Percentiles rank a stretch among this genome's conserved stretches.
Evolutionary conservation across 2,329 filamentous ascomycete genomes (phyloP).

Genomic region (Fusarium aywerte): DNA sequence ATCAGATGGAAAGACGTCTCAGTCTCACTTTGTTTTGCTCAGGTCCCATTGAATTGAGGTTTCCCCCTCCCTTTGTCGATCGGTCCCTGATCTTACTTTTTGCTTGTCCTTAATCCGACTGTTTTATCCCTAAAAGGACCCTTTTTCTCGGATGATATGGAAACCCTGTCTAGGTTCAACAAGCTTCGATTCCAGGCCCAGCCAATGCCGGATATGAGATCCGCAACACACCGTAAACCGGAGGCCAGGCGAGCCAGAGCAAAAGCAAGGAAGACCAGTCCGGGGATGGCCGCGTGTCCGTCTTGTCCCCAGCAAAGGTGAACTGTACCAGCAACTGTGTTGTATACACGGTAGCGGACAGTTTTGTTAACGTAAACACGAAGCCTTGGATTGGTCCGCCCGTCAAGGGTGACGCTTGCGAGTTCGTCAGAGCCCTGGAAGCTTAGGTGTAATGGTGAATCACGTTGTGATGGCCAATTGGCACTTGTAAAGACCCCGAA

Average conservation of each 20-base stretch:
- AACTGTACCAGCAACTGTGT: constrained; percentile 3
- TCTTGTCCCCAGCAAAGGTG: constrained; percentile 34
- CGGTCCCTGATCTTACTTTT: constrained; percentile 13
- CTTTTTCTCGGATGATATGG: constrained; percentile 19
- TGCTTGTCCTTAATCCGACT: constrained; percentile 1
- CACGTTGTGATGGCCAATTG: constrained; percentile 31
- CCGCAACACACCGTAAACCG: constrained; percentile 31
- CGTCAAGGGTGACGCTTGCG: constrained; percentile 35
- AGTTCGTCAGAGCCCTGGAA: constrained; percentile 30
- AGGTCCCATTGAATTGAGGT: constrained; percentile 2
- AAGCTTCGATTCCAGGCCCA: constrained; percentile 35
- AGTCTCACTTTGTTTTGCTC: constrained; percentile 1
- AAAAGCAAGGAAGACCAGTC: constrained; percentile 33
- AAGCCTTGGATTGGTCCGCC: constrained; percentile 44
- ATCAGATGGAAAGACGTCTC: constrained; percentile 14
- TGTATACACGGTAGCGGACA: constrained; percentile 27
- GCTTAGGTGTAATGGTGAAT: constrained; percentile 34
- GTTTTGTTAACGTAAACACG: constrained; percentile 46
- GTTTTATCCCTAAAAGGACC: constrained; percentile 18
- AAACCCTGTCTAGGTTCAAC: constrained; percentile 25
- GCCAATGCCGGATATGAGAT: constrained; percentile 41
- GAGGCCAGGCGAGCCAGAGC: constrained; percentile 24
- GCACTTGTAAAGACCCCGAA: constrained; percentile 25
- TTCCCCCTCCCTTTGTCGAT: constrained; percentile 2
- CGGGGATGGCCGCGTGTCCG: constrained; percentile 43